These are phyloP conservation scores for Ascoidea asiatica DNA, from an alignment of 805 yeast genomes.

Conservation along the genomic window DNA sequence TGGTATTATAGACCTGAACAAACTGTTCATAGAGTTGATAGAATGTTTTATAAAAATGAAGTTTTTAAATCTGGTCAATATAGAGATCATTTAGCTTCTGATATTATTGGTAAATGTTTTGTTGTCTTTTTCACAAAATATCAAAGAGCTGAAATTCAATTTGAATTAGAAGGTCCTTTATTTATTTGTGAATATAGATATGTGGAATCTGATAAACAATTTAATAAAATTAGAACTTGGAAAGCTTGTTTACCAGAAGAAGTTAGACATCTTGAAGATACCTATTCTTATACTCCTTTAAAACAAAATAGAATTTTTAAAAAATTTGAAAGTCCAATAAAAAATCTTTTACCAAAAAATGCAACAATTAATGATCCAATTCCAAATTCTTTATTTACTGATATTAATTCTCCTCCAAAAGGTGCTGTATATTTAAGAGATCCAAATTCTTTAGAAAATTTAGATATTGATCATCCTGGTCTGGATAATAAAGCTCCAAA, in stretches of 20 bases:
- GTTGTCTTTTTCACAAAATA: slow-evolving; percentile 90
- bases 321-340: slow-evolving; percentile 76
- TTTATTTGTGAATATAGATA: slow-evolving; percentile 92
- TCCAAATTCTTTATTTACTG: slow-evolving; percentile 75
- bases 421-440: slow-evolving; percentile 84
- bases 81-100: slow-evolving; percentile 82
- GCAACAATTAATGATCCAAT: slow-evolving; percentile 62
- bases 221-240: slow-evolving; percentile 96
- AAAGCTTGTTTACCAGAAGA: slow-evolving; percentile 97
- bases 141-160: slow-evolving; percentile 87
- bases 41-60: slow-evolving; percentile 84
- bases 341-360: slow-evolving; percentile 59
- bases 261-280: slow-evolving; percentile 69
- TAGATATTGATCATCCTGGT: slow-evolving; percentile 25
- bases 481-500: slow-evolving; percentile 34
- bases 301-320: slow-evolving; percentile 53
- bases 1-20: slow-evolving; percentile 98
- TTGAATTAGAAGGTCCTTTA: slow-evolving; percentile 68
- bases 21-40: slow-evolving; percentile 86
- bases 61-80: slow-evolving; percentile 96
- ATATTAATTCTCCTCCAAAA: slow-evolving; percentile 75
- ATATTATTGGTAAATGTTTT: slow-evolving; percentile 85
- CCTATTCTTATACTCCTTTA: slow-evolving; percentile 49
- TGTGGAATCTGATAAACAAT: slow-evolving; percentile 79
- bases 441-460: slow-evolving; percentile 65